Evolutionary conservation across 495 filamentous ascomycete species (phyloP), one percentile per base, ranked within the genome.

Genomic region (Lasiosphaeris hirsuta): DNA sequence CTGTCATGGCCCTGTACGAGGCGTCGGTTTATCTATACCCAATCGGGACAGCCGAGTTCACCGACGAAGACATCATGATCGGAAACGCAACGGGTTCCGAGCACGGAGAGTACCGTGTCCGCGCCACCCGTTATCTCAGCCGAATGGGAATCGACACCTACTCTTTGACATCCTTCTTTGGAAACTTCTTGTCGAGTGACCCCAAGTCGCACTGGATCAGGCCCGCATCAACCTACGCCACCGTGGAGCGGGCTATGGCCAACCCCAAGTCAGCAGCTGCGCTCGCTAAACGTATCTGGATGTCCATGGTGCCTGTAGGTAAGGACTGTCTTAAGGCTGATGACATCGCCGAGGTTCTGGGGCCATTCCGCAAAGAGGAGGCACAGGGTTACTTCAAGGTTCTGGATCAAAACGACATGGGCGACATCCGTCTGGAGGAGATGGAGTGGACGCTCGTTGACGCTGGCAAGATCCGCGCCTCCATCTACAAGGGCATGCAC

Each of bases 1-100:
- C 91, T 5, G 75, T 93, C 0, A 78, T 82, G 43, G 69, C 85
- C 0, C 78, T 93, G 7, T 93, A 89, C 67, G 87, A 93, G 40
- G 87, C 86, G 10, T 91, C 88, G 4, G 69, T 60, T 0, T 70
- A 63, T 23, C 60, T 72, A 10, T 66, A 70, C 43, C 67, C 67
- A 0, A 54, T 68, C 50, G 60, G 66, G 7, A 58, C 58, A 1
- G 51, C 58, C 34, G 60, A 59, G 33, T 72, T 70, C 13, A 36
- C 38, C 1, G 54, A 63, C 2, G 67, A 68, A 34, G 69, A 71
- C 42, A 37, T 55, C n/a, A 58, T 67, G 17, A 68, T 71, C 23
- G 60, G 62, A 7, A 65, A 67, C 54, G 64, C 63, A 4, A 71
- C 63, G 4, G 62, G 65, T 11, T 41, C 62, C 13, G 54, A 62